Evolutionary conservation across 2,329 filamentous ascomycete species (phyloP).

Genomic region (Ophiosphaerella herpotricha): DNA sequence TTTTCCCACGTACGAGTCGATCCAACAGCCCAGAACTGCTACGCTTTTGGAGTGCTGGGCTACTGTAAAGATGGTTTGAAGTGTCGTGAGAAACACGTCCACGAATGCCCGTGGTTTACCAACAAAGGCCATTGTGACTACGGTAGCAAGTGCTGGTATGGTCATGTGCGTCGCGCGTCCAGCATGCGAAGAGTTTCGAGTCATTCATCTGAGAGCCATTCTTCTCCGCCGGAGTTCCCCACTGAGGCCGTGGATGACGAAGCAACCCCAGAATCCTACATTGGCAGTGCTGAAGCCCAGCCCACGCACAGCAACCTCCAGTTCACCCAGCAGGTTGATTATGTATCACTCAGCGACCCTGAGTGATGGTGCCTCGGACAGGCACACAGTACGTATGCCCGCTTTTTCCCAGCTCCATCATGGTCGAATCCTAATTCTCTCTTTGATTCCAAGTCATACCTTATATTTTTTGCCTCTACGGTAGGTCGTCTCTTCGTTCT

Average conservation of each 20-base stretch:
- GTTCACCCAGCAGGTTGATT: conserved; percentile 39
- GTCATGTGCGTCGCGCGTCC: conserved; percentile 69
- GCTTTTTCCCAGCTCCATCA: conserved; percentile 2
- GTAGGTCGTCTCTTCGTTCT: conserved; percentile 23
- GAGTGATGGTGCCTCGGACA: conserved; percentile 14
- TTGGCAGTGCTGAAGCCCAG: conserved; percentile 1
- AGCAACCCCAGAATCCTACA: conserved; percentile 2
- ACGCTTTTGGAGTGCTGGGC: conserved; percentile 80
- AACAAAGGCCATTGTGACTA: conserved; percentile 80
- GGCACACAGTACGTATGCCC: conserved; percentile 20
- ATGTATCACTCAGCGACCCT: conserved; percentile 29
- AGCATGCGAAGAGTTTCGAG: conserved; percentile 28
- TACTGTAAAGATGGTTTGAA: conserved; percentile 82
- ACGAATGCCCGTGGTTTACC: conserved; percentile 94
- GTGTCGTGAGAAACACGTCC: conserved; percentile 83
- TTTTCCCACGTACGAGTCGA: conserved; percentile 85
- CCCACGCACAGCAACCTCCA: conserved; percentile 15
- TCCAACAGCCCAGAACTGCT: conserved; percentile 78
- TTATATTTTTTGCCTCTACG: conserved; percentile 8
- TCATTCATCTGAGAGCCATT: conserved; percentile 14
- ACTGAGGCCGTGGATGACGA: conserved; percentile 13
- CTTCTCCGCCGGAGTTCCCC: conserved; percentile 9
- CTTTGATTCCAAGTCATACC: conserved; percentile 13
- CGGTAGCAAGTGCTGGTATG: conserved; percentile 78
- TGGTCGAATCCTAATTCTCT: conserved; percentile 17